Percentiles rank a stretch among this genome's conserved stretches.
These are phyloP conservation scores for Tricholoma flavovirens DNA, from an alignment of 768 basidiomycete species.

Conservation along the genomic window DNA sequence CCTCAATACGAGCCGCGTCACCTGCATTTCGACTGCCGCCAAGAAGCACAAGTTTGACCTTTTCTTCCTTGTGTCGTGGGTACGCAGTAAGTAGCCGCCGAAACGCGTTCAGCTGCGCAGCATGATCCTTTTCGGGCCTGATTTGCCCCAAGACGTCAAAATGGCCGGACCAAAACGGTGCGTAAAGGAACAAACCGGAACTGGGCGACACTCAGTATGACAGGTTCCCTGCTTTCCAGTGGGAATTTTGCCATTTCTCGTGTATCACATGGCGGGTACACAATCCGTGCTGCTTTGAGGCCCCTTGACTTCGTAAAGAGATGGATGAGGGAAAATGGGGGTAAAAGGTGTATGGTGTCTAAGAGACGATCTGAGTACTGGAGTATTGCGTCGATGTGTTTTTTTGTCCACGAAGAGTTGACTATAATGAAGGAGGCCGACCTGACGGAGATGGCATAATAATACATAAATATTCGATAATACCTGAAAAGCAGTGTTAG, in stretches of 20 bases:
- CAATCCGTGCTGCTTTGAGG: slow-evolving; percentile 37
- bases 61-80: slow-evolving; percentile 45
- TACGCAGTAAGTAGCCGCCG: slow-evolving; percentile 47
- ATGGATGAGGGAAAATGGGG: slow-evolving; percentile 33
- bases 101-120: slow-evolving; percentile 71
- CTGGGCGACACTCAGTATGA: slow-evolving; percentile 86
- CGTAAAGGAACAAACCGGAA: slow-evolving; percentile 58
- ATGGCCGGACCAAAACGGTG: background rate
- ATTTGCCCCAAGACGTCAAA: background rate
- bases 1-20: slow-evolving; percentile 66
- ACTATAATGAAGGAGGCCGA: slow-evolving; percentile 80
- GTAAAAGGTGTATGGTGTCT: slow-evolving; percentile 39
- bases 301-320: slow-evolving; percentile 20
- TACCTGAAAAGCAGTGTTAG: slow-evolving; percentile 45
- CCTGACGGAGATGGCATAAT: slow-evolving; percentile 72
- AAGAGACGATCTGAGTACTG: slow-evolving; percentile 46
- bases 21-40: slow-evolving; percentile 80
- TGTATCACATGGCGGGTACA: slow-evolving; percentile 94
- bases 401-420: slow-evolving; percentile 93
- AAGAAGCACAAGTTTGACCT: slow-evolving; percentile 65
- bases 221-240: slow-evolving; percentile 47
- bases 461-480: slow-evolving; percentile 81
- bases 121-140: slow-evolving; percentile 94
- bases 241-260: slow-evolving; percentile 56
- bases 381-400: slow-evolving; percentile 75